These are phyloP conservation scores for Pichia sp. DNA, from an alignment of 1,139 yeast genomes.

Conservation along the genomic window DNA sequence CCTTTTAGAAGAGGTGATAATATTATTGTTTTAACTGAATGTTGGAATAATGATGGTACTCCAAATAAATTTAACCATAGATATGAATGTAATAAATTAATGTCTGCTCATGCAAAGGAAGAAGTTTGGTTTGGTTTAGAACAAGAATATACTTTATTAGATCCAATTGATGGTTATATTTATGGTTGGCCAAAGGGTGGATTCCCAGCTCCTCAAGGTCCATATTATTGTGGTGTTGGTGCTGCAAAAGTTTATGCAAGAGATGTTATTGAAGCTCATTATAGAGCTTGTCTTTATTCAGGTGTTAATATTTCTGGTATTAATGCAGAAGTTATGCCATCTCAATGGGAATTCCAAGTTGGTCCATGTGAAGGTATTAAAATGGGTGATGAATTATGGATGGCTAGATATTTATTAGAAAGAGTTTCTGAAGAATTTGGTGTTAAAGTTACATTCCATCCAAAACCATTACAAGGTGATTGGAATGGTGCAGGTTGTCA, in stretches of 20 bases:
- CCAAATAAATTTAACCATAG: constrained; percentile 98
- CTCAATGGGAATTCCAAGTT: constrained; percentile 99
- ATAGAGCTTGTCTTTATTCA: constrained; percentile 93
- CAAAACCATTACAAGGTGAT: constrained; percentile 97
- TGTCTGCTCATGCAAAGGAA: constrained; percentile 85
- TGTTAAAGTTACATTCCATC: constrained; percentile 97
- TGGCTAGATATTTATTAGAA: constrained; percentile 85
- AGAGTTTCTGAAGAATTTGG: constrained; percentile 99
- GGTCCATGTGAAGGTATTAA: constrained; percentile 94
- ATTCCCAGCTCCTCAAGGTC: constrained; percentile 99
- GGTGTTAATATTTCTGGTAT: constrained; percentile 91
- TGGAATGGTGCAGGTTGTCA: constrained; percentile 99
- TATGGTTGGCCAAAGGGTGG: constrained; percentile 99
- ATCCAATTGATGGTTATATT: constrained; percentile 70
- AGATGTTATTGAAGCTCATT: constrained; percentile 97
- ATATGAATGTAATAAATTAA: constrained; percentile 92
- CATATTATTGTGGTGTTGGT: constrained; percentile 99
- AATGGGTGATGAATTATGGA: constrained; percentile 98
- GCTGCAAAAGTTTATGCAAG: constrained; percentile 97
- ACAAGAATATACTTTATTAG: constrained; percentile 96
- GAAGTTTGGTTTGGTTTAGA: constrained; percentile 96
- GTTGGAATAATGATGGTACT: constrained; percentile 98
- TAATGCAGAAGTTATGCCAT: constrained; percentile 99
- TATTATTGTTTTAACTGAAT: constrained; percentile 88
- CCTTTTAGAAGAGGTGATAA: constrained; percentile 98